These are phyloP conservation scores for Aspergillus hancockii DNA, from an alignment of 495 filamentous ascomycete species.

Conservation along the genomic window DNA sequence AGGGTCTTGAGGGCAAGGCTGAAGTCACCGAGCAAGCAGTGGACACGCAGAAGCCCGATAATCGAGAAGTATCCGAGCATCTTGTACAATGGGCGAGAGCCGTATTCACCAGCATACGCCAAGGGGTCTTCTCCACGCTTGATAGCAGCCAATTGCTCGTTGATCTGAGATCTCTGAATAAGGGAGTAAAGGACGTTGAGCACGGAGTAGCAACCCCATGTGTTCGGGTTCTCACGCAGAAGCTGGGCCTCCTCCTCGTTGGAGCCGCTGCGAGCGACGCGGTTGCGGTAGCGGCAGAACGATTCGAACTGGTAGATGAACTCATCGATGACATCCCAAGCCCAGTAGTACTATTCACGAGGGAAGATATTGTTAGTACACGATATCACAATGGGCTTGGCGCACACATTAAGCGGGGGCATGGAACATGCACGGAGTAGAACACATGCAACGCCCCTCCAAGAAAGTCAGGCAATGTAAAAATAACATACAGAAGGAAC, in stretches of 20 bases:
- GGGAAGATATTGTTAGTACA: conserved; percentile 14
- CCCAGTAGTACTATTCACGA: conserved; percentile 86
- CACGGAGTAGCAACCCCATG: conserved; percentile 99
- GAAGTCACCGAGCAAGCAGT: conserved; percentile 96
- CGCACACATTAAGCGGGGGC: conserved; percentile 13
- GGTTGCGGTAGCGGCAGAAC: conserved; percentile 93
- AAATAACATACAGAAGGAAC: conserved; percentile 77
- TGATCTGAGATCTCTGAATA: conserved; percentile 96
- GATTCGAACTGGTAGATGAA: conserved; percentile 99
- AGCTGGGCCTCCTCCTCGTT: conserved; percentile 88
- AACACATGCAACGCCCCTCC: conserved; percentile 22
- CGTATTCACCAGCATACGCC: conserved; percentile 89
- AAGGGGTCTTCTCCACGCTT: conserved; percentile 87
- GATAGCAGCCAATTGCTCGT: conserved; percentile 91
- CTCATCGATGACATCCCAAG: conserved; percentile 99
- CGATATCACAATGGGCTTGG: not conserved
- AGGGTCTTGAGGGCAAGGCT: conserved; percentile 97
- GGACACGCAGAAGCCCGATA: conserved; percentile 92
- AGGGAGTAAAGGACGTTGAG: conserved; percentile 99
- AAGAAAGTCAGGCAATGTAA: conserved; percentile 14
- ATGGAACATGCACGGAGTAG: not conserved
- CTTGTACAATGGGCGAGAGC: conserved; percentile 86
- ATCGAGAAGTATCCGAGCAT: conserved; percentile 99
- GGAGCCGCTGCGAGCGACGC: conserved; percentile 80
- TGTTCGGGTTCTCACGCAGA: conserved; percentile 94